Percentiles rank a stretch among this genome's conserved stretches.
Conservation (phyloP, 2,329 filamentous ascomycete species). For the Colletotrichum spaethianum region DNA sequence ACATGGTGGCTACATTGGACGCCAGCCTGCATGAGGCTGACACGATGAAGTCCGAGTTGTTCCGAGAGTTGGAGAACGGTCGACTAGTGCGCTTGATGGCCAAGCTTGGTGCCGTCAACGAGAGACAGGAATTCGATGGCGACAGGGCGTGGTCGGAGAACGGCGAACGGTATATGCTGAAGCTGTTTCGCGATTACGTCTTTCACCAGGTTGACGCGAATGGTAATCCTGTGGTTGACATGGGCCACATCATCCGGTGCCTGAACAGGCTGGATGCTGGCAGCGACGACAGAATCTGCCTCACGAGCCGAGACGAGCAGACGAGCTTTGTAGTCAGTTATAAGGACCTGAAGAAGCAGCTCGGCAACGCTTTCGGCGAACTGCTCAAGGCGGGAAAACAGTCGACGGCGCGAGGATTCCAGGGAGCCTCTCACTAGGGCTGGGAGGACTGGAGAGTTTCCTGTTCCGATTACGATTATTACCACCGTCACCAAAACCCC, state of each 20-base stretch:
- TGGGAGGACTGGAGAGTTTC: background rate
- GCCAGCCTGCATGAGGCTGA: conserved; percentile 85
- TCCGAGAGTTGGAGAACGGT: conserved; percentile 90
- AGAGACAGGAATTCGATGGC: conserved; percentile 87
- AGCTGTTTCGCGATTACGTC: conserved; percentile 96
- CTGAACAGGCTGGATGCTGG: conserved; percentile 95
- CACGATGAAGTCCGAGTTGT: conserved; percentile 78
- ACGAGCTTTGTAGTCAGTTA: conserved; percentile 91
- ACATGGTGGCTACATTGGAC: conserved; percentile 83
- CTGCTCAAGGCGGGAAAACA: conserved; percentile 64
- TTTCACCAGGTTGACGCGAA: conserved; percentile 95
- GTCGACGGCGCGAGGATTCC: conserved; percentile 50
- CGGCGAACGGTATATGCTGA: conserved; percentile 91
- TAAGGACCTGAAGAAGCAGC: conserved; percentile 84
- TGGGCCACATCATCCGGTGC: conserved; percentile 88
- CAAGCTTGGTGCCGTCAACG: conserved; percentile 91
- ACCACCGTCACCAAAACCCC: background rate
- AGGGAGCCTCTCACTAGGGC: conserved; percentile 44
- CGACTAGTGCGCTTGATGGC: conserved; percentile 83
- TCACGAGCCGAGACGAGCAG: conserved; percentile 92
- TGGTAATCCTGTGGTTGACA: conserved; percentile 85
- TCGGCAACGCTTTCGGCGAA: conserved; percentile 71
- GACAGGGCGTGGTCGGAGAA: conserved; percentile 90
- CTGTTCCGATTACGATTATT: background rate
- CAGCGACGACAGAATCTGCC: conserved; percentile 85